These are phyloP conservation scores for Colletotrichum spaethianum DNA, from an alignment of 2,329 filamentous ascomycete genomes.

Conservation along the genomic window DNA sequence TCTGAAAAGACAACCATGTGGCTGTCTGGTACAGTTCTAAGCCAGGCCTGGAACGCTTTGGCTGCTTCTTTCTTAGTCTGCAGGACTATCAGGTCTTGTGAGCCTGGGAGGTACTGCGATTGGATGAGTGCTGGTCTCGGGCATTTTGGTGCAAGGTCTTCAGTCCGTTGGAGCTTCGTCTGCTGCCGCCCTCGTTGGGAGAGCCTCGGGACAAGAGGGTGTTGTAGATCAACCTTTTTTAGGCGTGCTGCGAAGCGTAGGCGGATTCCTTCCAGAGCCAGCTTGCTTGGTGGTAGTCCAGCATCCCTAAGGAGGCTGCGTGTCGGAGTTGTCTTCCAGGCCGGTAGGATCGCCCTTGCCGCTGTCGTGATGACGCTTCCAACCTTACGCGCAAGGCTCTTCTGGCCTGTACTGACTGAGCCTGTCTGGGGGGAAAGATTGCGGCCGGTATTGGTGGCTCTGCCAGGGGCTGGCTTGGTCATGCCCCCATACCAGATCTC, in stretches of 20 bases:
- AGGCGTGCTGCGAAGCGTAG: neutral
- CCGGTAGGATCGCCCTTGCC: conserved; percentile 10
- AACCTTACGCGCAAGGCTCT: neutral
- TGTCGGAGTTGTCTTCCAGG: conserved; percentile 1
- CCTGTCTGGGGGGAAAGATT: neutral
- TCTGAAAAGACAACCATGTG: conserved; percentile 6
- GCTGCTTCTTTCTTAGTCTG: conserved; percentile 4
- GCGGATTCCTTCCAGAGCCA: neutral
- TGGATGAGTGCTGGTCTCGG: neutral
- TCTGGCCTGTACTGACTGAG: neutral
- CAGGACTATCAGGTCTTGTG: neutral
- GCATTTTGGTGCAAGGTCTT: neutral
- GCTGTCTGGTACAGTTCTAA: neutral
- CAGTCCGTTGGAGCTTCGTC: neutral
- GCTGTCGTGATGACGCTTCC: neutral
- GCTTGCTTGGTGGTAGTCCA: neutral
- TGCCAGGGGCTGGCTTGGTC: neutral
- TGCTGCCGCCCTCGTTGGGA: neutral
- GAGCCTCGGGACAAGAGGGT: conserved; percentile 1
- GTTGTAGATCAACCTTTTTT: neutral
- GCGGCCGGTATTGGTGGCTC: neutral
- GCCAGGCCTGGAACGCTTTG: conserved; percentile 3
- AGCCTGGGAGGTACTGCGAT: neutral
- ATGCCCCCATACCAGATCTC: conserved; percentile 2
- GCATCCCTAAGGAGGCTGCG: conserved; percentile 7